Evolutionary conservation across 2,329 filamentous ascomycete species (phyloP), one percentile per base, ranked within the genome.

Genomic region (Fusarium coffeatum): DNA sequence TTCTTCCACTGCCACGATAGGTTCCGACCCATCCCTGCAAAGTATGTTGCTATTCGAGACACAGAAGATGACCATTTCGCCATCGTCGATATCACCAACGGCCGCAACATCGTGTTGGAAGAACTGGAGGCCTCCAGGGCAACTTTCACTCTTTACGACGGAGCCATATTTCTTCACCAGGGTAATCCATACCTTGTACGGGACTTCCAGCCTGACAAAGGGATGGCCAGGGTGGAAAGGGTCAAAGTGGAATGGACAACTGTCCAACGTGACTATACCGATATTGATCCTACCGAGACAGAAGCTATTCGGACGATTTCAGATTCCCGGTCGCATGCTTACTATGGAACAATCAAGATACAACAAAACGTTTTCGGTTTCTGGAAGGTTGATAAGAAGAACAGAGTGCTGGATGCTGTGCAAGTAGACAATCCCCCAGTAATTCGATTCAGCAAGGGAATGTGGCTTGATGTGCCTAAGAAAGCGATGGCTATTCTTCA

Each of bases 211-310:
- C 91, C 92, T 2, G 93, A 96, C 34, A 87, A 87, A 65, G 90
- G 90, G 76, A 90, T 98, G 72, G 96, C 96, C 7, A 92, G 92
- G 71, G 96, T 99, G 6, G 91, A 96, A 79, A 88, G 89, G 64
- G 95, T 98, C 51, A 92, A 92, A 68, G 94, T 98, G 28, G 93
- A 98, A 76, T 99, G 94, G 94, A 97, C 91, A 2, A 99, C 96
- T 0, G 89, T 91, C 76, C 95, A 98, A 78, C 90, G 96, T 46
- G 95, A 98, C 79, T 98, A 88, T 78, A 98, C 94, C 0, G 94
- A 98, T 76, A 91, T 98, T 60, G 96, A 98, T 77, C 94, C 96
- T 0, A 87, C 97, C 30, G 94, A 97, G 80, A 98, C 93, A 0
- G 93, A 98, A 81, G 90, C 91, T 4, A 94, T 97, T 68, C 90